Evolutionary conservation across 306 rosid species (phyloP), one percentile per base, ranked within the genome.

Genomic region (Acacia crassicarpa): DNA sequence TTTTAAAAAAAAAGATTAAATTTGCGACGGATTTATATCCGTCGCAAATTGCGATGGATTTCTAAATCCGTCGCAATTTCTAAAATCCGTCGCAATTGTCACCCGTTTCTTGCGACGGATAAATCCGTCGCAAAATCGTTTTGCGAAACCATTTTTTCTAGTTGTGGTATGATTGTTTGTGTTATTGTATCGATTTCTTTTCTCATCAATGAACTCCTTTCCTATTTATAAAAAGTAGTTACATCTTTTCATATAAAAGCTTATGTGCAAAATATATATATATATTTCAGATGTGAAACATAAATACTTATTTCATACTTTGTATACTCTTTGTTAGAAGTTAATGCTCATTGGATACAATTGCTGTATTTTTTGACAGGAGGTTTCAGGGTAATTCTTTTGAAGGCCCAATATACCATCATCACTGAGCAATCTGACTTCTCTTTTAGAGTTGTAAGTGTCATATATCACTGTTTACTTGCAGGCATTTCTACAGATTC

Each of bases 321-420:
- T 19, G 16, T 51, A n/a, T 68, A 32, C 59, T 62, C n/a, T 38
- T 14, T 67, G 65, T 30, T 6, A 33, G 4, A 78, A 53, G 22
- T 67, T 2, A 73, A 44, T 56, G 65, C 66, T 85, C 53, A 78
- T 75, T 43, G 11, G 20, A 67, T 67, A 48, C 76, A 25, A 67
- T 45, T 73, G 72, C 16, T 82, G 45, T 20, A 17, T 65, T 84
- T 53, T 77, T 69, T 75, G n/a, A 30, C 40, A 94, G 98, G 97
- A 90, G 90, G 84, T 72, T 94, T 85, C 89, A 94, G 78, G 98
- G 98, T 20, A 46, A 94, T 88, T 87, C 94, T 74, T 92, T 94
- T 30, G 80, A 84, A 82, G 93, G 97, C 67, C 84, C 89, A 35
- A 88, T 93, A 88, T 93, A 87, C 97, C 98, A 43, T 75, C 86